Percentiles rank a stretch among this genome's conserved stretches.
Evolutionary conservation across 306 rosid genomes (phyloP).

Genomic region (Abrus precatorius): DNA sequence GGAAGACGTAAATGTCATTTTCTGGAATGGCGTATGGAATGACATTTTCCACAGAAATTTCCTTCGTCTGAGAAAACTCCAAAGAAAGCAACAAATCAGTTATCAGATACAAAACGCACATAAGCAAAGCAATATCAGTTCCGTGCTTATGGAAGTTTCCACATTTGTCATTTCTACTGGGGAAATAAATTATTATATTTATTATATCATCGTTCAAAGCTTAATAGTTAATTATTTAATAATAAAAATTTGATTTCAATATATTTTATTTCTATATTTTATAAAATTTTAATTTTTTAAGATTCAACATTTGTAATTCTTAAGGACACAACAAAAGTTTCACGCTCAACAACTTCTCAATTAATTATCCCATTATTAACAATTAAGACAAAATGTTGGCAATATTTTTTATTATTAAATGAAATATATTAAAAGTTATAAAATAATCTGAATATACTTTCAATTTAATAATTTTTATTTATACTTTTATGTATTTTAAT

Average conservation of each 20-base stretch:
- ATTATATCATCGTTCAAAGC: not conserved
- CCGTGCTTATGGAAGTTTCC: conserved; percentile 45
- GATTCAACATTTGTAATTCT: too few relatives aligned
- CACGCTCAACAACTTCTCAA: too few relatives aligned
- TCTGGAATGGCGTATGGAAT: not conserved
- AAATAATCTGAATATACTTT: too few relatives aligned
- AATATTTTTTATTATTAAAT: too few relatives aligned
- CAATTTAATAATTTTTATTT: too few relatives aligned
- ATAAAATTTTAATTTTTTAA: too few relatives aligned
- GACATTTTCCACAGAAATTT: conserved; percentile 35
- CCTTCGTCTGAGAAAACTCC: conserved; percentile 26
- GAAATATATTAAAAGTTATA: too few relatives aligned
- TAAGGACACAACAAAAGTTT: too few relatives aligned
- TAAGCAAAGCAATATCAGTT: conserved; percentile 19
- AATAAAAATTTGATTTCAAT: not conserved
- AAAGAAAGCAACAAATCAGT: conserved; percentile 25
- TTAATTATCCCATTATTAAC: too few relatives aligned
- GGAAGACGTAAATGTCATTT: conserved; percentile 17
- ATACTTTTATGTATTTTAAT: too few relatives aligned
- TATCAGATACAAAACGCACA: conserved; percentile 11
- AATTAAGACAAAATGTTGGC: too few relatives aligned
- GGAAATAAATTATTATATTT: not conserved
- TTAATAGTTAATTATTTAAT: not conserved
- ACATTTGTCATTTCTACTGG: conserved; percentile 7
- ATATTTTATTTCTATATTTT: too few relatives aligned